Base-by-base conservation (phyloP, 352 stramenopile genomes). In the Phytopythium cucurbitacearum region DNA sequence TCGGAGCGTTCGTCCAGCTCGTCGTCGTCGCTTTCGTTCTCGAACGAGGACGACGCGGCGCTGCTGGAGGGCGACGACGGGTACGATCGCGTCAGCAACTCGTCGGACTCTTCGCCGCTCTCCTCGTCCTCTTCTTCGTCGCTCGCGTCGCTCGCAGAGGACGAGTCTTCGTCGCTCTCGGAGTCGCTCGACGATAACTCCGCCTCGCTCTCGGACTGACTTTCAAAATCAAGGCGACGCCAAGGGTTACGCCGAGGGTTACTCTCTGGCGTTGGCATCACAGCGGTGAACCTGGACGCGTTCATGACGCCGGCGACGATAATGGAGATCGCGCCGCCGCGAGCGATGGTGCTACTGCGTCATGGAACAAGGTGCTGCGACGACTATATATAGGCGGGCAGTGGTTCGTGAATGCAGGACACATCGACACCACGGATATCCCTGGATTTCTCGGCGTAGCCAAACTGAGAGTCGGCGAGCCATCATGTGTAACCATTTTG, bases 191-290 rank as follows among this genome's bases (percentile, higher is more conserved):
- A 52, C 39, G 43, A 50, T 10, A 13, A 16, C n/a, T 58, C 43
- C 7, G 16, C 21, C 50, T 70, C 62, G 37, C 57, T 64, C 35
- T 63, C 37, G 42, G 47, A 46, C 21, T 44, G 28, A 36, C 44
- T 36, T 8, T 12, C 3, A n/a, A 32, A 32, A 21, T 46, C 45
- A 6, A 16, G 11, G 5, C 32, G 34, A 2, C 34, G 3, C 41
- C 8, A 3, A 12, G 43, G 44, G 51, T 38, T 51, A 52, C 42
- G 16, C 12, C 7, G 3, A 4, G 39, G 53, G 53, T 38, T 59
- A 59, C 53, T 43, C 10, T 53, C 53, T 32, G 42, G 32, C 13
- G 34, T 7, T 34, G 48, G 48, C 48, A 46, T 32, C n/a, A 64
- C 56, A 5, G 37, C 32, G 9, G 58, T 35, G 16, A 48, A 53